Evolutionary conservation across 306 rosid species (phyloP).

Genomic region (Luffa aegyptiaca): DNA sequence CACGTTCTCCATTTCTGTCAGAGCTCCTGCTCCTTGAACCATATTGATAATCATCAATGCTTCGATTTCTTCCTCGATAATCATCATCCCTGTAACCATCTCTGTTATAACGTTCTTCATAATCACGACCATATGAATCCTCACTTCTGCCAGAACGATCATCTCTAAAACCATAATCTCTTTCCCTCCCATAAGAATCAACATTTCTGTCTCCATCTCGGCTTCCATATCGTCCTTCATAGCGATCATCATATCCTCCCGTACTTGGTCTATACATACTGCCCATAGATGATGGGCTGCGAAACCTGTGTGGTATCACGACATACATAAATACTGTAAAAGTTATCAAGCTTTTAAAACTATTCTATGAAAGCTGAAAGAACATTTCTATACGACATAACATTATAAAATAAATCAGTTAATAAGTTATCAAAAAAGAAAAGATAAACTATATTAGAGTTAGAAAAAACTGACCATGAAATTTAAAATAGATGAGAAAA

Average conservation of each 20-base stretch:
- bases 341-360: background rate
- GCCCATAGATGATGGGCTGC: conserved; percentile 41
- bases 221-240: conserved; percentile 57
- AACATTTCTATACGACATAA: background rate
- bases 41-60: conserved; percentile 48
- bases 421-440: background rate
- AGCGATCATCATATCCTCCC: conserved; percentile 52
- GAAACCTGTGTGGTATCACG: conserved; percentile 52
- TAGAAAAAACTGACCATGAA: background rate
- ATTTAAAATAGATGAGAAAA: background rate
- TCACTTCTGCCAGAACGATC: conserved; percentile 47
- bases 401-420: background rate
- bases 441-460: background rate
- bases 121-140: conserved; percentile 49
- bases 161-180: conserved; percentile 67
- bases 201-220: conserved; percentile 49
- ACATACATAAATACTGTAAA: background rate
- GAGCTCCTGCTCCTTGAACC: conserved; percentile 76
- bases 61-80: conserved; percentile 70
- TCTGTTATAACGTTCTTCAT: conserved; percentile 60
- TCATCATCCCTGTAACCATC: conserved; percentile 72
- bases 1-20: conserved; percentile 62
- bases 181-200: conserved; percentile 76
- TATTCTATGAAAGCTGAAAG: background rate
- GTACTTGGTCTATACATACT: conserved; percentile 82